Base-by-base conservation (phyloP, 2,329 filamentous ascomycete species). In the Aspergillus felis region DNA sequence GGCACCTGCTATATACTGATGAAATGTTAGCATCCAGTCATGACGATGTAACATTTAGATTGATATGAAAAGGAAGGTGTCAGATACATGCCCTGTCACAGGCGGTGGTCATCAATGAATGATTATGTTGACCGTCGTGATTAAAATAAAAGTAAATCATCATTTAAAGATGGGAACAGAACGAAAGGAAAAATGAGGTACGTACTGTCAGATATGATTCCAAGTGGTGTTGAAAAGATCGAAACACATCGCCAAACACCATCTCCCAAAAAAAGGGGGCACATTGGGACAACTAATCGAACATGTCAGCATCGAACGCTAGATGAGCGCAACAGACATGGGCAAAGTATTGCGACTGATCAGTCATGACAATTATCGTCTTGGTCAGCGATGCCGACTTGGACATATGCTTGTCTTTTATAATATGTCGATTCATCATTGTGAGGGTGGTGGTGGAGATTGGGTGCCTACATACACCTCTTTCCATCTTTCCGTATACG, bases 321-420 rank as follows among this genome's bases (percentile, higher is more conserved):
- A 57, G 56, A 56, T 58, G 57, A 52, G 56, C 50, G 59, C 59
- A 54, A 55, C 48, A 59, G 52, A 51, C 50, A 56, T 62, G 51
- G 54, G 57, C 50, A 57, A 57, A 60, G 57, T 60, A 50, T 71
- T 53, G 57, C 55, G 71, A 72, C 69, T 68, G 65, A 73, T 79
- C 76, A 81, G 79, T 74, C 69, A 74, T 70, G 74, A 79, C 82
- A 76, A 73, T 71, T 79, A 65, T 83, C 81, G 78, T 83, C 81
- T 78, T 77, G 56, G 70, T 69, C 69, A 67, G 69, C 70, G 64
- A 70, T 68, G 69, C 68, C 65, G 64, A 86, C 91, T 95, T 87
- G 83, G 91, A 95, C 91, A 95, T 95, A 95, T 95, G 91, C 91
- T 95, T 95, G 91, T 95, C 91, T 85, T 85, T 88, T 79, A 76